Evolutionary conservation across 2,329 filamentous ascomycete genomes (phyloP).

Genomic region (Penicillium palitans): DNA sequence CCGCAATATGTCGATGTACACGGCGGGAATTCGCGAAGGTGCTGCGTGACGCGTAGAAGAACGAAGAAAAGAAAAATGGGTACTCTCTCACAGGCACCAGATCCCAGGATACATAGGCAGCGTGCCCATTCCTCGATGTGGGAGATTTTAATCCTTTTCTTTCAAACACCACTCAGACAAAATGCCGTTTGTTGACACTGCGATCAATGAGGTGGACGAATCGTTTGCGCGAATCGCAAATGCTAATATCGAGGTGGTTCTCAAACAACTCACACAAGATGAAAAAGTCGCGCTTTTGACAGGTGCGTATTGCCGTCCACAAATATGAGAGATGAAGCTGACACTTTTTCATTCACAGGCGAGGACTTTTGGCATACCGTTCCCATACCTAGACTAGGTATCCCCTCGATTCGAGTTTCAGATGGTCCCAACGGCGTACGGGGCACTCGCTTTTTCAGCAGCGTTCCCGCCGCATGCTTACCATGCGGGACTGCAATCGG

Average conservation of each 20-base stretch:
- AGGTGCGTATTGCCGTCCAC: neutral
- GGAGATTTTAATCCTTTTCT: neutral
- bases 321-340: neutral
- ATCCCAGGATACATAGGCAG: neutral
- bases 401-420: neutral
- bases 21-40: neutral
- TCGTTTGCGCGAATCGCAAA: neutral
- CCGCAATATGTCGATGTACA: neutral
- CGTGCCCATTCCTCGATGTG: neutral
- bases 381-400: neutral
- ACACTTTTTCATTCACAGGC: neutral
- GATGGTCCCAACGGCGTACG: neutral
- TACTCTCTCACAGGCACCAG: neutral
- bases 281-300: neutral
- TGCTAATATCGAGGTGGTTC: neutral
- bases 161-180: neutral
- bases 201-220: neutral
- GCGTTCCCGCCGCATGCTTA: neutral
- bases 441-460: neutral
- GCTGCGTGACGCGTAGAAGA: no score
- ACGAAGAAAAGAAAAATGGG: neutral
- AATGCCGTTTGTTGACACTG: neutral
- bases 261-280: neutral
- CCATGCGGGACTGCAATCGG: neutral
- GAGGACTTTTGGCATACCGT: neutral